Percentiles rank a stretch among this genome's conserved stretches.
These are phyloP conservation scores for Coniochaeta prunicola DNA, from an alignment of 2,329 filamentous ascomycete species.

Conservation along the genomic window DNA sequence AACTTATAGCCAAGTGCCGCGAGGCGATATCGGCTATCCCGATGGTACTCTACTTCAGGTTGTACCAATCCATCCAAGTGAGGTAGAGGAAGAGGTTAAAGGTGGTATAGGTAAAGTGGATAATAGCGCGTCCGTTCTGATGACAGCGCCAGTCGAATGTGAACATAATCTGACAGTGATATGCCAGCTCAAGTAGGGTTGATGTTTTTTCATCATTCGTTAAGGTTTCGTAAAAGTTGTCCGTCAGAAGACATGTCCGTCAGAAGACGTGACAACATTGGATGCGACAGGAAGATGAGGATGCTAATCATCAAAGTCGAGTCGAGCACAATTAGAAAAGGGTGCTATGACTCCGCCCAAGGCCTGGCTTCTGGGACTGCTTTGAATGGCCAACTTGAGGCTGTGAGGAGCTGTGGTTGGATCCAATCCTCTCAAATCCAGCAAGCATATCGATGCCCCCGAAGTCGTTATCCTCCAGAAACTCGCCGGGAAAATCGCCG, in stretches of 20 bases:
- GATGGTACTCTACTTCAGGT: not conserved
- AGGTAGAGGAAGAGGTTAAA: not conserved
- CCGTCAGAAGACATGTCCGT: not conserved
- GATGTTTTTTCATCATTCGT: constrained; percentile 1
- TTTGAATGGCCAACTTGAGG: constrained; percentile 11
- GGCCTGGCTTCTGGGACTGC: constrained; percentile 23
- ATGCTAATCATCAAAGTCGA: not conserved
- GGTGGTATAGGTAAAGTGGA: not conserved
- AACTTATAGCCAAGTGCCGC: not conserved
- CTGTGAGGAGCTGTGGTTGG: constrained; percentile 21
- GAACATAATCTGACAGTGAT: not conserved
- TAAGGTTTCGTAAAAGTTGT: not conserved
- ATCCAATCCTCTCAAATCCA: constrained; percentile 69
- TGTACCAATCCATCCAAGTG: not conserved
- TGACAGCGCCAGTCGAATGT: not conserved
- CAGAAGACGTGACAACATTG: no score
- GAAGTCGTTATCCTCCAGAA: constrained; percentile 54
- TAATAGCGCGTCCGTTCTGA: not conserved
- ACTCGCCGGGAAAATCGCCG: constrained; percentile 23
- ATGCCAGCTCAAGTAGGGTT: not conserved
- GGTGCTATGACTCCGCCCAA: constrained; percentile 28
- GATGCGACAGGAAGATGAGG: not conserved
- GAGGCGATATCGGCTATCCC: not conserved
- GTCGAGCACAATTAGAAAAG: constrained; percentile 11
- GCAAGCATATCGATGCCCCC: constrained; percentile 64